phyloP scores from a whole-genome alignment of 805 yeast genomes.

The Trichomonascus vanleenenianus region DNA sequence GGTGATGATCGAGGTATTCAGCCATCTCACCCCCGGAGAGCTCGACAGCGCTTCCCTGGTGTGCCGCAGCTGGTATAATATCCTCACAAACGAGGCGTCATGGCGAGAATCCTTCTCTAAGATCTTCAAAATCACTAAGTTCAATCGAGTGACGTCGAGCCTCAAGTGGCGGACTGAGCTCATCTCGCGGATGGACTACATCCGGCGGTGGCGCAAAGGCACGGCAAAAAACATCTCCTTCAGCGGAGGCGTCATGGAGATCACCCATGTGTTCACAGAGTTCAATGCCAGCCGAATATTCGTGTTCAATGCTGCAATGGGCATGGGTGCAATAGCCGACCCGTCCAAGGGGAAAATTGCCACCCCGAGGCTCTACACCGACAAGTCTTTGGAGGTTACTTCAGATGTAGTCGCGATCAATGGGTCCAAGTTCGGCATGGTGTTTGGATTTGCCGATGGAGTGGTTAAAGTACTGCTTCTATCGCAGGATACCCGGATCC shows the following conservation, averaged over 20 bases:
- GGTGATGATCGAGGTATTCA: constrained; percentile 19
- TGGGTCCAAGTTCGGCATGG: constrained; percentile 26
- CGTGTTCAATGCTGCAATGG: constrained; percentile 19
- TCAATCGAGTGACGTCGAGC: constrained; percentile 20
- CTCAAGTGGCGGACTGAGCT: constrained; percentile 26
- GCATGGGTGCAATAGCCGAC: constrained; percentile 23
- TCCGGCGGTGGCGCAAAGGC: constrained; percentile 24
- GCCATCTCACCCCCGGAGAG: constrained; percentile 17
- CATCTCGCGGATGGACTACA: constrained; percentile 17
- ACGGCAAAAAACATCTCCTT: constrained; percentile 20
- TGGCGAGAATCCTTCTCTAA: constrained; percentile 24
- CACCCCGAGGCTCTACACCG: constrained; percentile 19
- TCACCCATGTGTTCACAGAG: constrained; percentile 20
- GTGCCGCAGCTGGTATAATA: constrained; percentile 23
- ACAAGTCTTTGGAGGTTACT: constrained; percentile 10
- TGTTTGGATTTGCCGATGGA: constrained; percentile 24
- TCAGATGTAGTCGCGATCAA: constrained; percentile 16
- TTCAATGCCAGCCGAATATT: constrained; percentile 18
- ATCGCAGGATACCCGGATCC: constrained; percentile 21
- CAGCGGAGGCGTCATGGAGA: constrained; percentile 15
- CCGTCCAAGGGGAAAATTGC: constrained; percentile 26
- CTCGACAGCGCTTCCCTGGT: constrained; percentile 22
- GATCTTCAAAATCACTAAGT: constrained; percentile 17
- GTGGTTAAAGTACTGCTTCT: constrained; percentile 16
- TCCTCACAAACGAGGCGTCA: constrained; percentile 22